Evolutionary conservation across 2,329 filamentous ascomycete genomes (phyloP), one percentile per base, ranked within the genome.

Genomic region (Neonectria faginata): DNA sequence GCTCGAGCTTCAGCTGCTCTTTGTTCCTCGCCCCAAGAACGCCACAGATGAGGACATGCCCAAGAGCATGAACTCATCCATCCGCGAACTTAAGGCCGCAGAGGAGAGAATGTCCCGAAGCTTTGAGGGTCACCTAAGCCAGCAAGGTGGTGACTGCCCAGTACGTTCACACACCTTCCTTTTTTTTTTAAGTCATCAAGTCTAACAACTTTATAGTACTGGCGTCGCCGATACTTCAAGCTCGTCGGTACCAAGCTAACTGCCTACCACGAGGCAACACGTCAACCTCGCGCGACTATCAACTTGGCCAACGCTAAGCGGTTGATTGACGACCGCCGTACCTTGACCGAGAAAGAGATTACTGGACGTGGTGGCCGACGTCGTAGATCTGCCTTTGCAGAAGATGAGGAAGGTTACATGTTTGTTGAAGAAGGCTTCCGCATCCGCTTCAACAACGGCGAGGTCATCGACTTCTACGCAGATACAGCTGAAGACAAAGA

Each of bases 361-460:
- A 89, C 86, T 14, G 91, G 91, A 62, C 92, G 90, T 76, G 88
- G 87, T 68, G 92, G 93, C 60, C 90, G 89, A 71, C 91, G 96
- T 47, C 91, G 96, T 60, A 94, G 97, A 78, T 97, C 94, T 36
- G 96, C 93, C 11, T 99, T 99, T 78, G 94, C 95, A 1, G 96
- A 98, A 79, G 96, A 99, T 70, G 96, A 99, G 80, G 96, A 99
- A 77, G 96, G 96, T 45, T 99, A 99, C 84, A 97, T 97, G 92
- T 99, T 99, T 78, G 95, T 99, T 57, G 96, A 99, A 79, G 96
- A 99, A 78, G 96, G 96, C 3, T 99, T 99, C 90, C 93, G 96
- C 44, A 97, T 99, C 77, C 93, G 95, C 62, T 99, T 99, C 81
- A 97, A 93, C 77, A 99, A 99, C 75, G 96, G 96, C 66, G 96